Percentiles rank a stretch among this genome's conserved stretches.
These are phyloP conservation scores for Ajuga chamaepitys DNA, from an alignment of 257 asterid genomes.

Conservation along the genomic window DNA sequence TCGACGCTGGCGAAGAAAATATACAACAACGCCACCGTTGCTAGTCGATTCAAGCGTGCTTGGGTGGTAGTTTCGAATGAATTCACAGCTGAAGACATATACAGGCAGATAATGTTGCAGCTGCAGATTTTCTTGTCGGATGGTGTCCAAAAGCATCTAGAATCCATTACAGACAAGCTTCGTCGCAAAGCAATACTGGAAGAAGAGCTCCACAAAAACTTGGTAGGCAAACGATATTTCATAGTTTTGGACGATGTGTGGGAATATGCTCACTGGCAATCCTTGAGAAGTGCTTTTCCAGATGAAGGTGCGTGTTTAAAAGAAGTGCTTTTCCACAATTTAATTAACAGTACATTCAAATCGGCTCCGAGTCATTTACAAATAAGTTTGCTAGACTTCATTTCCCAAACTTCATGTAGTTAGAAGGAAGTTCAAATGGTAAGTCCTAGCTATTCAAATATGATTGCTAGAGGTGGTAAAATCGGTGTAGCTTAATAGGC, in stretches of 20 bases:
- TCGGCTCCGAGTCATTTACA: background rate
- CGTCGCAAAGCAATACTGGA: background rate
- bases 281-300: slow-evolving; percentile 11
- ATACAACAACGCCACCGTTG: background rate
- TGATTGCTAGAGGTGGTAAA: too few relatives aligned
- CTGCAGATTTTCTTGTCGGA: background rate
- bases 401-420: too few relatives aligned
- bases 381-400: too few relatives aligned
- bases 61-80: slow-evolving; percentile 21
- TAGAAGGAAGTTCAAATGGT: too few relatives aligned
- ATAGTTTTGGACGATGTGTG: slow-evolving; percentile 16
- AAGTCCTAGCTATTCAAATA: too few relatives aligned
- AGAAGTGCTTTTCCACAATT: background rate
- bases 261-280: slow-evolving; percentile 6
- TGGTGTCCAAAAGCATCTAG: background rate
- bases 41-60: slow-evolving; percentile 6
- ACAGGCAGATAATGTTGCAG: slow-evolving; percentile 14
- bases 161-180: background rate
- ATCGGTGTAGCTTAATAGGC: too few relatives aligned
- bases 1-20: slow-evolving; percentile 16
- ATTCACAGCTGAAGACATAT: background rate
- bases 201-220: background rate
- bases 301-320: background rate
- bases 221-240: slow-evolving; percentile 6
- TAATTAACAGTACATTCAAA: too few relatives aligned